These are phyloP conservation scores for Plasmodium billcollinsi DNA, from an alignment of 169 alveolate genomes.

Conservation along the genomic window DNA sequence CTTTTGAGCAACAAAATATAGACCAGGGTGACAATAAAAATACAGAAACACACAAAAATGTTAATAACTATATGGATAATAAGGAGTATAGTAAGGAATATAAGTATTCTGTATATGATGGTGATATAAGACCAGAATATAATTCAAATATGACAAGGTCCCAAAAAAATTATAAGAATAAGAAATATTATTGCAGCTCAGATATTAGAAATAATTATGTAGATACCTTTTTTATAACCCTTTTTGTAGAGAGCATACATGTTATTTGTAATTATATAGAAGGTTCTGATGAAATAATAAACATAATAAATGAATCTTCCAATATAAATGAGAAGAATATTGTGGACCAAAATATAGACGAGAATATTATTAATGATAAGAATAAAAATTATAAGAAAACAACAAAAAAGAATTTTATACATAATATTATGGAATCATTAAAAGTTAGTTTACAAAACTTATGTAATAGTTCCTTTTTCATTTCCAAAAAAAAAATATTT, in stretches of 20 bases:
- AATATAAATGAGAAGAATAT: background rate
- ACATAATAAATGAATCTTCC: background rate
- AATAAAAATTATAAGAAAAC: too few species aligned
- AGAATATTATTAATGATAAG: too few species aligned
- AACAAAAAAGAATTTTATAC: background rate
- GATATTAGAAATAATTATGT: background rate
- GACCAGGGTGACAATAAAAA: background rate
- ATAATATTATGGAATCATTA: constrained; percentile 54
- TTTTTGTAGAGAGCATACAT: constrained; percentile 33
- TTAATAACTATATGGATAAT: background rate
- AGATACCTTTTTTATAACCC: background rate
- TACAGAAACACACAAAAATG: background rate
- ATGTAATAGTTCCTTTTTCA: constrained; percentile 22
- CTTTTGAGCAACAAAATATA: background rate
- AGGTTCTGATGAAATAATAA: background rate
- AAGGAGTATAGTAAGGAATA: background rate
- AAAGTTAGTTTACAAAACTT: constrained; percentile 15
- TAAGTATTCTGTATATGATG: background rate
- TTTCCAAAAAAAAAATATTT: constrained; percentile 45
- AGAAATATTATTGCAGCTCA: too few species aligned
- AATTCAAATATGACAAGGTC: too few species aligned
- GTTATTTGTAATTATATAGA: constrained; percentile 18
- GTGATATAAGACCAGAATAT: background rate
- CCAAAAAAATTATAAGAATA: too few species aligned
- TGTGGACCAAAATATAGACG: background rate